Conservation (phyloP, 2,329 filamentous ascomycete genomes). For the Sarocladium brachiariae region DNA sequence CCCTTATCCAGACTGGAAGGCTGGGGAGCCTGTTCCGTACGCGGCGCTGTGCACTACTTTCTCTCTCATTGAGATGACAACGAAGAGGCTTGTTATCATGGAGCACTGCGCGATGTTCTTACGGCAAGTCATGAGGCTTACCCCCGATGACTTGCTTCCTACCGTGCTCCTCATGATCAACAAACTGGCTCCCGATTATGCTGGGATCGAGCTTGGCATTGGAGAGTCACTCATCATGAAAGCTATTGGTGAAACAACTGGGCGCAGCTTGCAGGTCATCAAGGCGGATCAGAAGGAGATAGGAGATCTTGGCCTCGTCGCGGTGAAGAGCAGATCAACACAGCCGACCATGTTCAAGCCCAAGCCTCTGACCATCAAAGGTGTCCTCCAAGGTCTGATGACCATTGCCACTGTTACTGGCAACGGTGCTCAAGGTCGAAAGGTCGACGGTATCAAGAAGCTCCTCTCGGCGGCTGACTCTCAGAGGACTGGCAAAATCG, state of each 20-base stretch:
- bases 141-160: slow-evolving; percentile 77
- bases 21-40: slow-evolving; percentile 84
- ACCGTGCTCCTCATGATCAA: slow-evolving; percentile 96
- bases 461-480: slow-evolving; percentile 85
- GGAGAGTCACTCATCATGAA: slow-evolving; percentile 99
- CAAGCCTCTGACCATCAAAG: slow-evolving; percentile 77
- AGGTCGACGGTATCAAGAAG: slow-evolving; percentile 94
- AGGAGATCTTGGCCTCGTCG: slow-evolving; percentile 88
- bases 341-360: slow-evolving; percentile 99
- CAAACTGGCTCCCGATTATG: slow-evolving; percentile 93
- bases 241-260: slow-evolving; percentile 90
- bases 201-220: slow-evolving; percentile 95
- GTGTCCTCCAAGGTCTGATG: slow-evolving; percentile 83
- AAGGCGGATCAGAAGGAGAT: slow-evolving; percentile 96
- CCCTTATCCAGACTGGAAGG: slow-evolving; percentile 91
- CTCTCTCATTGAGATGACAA: slow-evolving; percentile 89
- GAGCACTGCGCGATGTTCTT: slow-evolving; percentile 87
- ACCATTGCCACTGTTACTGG: slow-evolving; percentile 81
- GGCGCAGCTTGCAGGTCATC: slow-evolving; percentile 79
- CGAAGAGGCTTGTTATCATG: slow-evolving; percentile 81
- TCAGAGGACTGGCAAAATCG: slow-evolving; percentile 66
- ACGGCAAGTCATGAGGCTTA: slow-evolving; percentile 87
- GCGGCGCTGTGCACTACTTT: slow-evolving; percentile 92
- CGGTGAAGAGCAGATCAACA: slow-evolving; percentile 89
- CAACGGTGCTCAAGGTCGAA: slow-evolving; percentile 80